These are phyloP conservation scores for Pulveroboletus frians DNA, from an alignment of 768 basidiomycete genomes.

Conservation along the genomic window DNA sequence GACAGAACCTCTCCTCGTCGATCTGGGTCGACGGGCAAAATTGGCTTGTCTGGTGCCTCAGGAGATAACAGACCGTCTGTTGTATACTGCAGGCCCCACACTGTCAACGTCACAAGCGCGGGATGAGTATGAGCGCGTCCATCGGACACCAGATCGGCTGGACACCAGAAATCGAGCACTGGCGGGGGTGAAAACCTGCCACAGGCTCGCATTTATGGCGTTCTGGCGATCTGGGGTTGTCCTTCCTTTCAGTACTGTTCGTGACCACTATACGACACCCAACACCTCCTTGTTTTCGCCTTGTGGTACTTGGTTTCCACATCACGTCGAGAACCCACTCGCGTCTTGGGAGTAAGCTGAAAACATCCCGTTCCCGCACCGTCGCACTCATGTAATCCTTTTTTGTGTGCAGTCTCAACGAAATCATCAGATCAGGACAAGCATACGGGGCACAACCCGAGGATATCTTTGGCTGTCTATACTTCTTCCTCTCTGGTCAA, in stretches of 20 bases:
- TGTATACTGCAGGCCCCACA: constrained; percentile 22
- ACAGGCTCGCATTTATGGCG: constrained; percentile 37
- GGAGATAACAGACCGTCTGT: constrained; percentile 27
- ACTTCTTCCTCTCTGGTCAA: constrained; percentile 39
- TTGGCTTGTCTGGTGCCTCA: constrained; percentile 20
- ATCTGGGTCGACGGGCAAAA: constrained; percentile 12
- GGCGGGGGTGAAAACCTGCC: constrained; percentile 35
- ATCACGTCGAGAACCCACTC: constrained; percentile 36
- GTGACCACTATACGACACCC: constrained; percentile 34
- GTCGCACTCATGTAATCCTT: background rate
- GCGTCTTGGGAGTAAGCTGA: constrained; percentile 43
- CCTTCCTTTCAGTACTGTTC: constrained; percentile 39
- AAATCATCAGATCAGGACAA: constrained; percentile 35
- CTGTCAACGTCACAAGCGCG: constrained; percentile 20
- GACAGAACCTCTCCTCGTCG: constrained; percentile 11
- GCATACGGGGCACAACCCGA: constrained; percentile 33
- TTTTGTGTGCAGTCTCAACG: constrained; percentile 30
- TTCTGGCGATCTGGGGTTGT: constrained; percentile 40
- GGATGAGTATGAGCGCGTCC: constrained; percentile 27
- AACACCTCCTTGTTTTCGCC: constrained; percentile 44
- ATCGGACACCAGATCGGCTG: constrained; percentile 31
- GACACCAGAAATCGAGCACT: constrained; percentile 40
- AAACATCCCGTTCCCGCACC: background rate
- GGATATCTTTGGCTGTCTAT: constrained; percentile 46
- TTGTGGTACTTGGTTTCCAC: constrained; percentile 39